Base-by-base conservation (phyloP, 208 protist species). In the Crithidia sp. region DNA sequence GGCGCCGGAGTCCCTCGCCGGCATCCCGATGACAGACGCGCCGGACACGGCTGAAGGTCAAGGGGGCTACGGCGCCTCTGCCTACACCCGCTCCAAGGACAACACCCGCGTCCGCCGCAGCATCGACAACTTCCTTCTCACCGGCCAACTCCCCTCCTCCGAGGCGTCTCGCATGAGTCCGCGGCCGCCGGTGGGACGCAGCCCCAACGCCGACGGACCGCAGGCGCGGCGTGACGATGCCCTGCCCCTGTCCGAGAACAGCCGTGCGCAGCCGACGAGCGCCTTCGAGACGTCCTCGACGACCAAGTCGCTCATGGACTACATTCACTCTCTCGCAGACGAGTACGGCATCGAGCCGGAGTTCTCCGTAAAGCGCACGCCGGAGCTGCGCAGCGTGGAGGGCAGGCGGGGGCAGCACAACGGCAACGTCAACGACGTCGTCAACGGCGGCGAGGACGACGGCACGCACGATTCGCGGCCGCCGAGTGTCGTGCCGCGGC, bases 121-220 rank as follows among this genome's bases (percentile, higher is more conserved):
- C 58, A 72, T 80, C 17, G 63, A 80, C 54, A 17, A 61, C 10
- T 80, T 80, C 41, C 62, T 80, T 7, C 54, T 70, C 8, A 69
- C 49, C 5, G 67, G 75, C 17, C 62, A 72, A 19, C 55, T 80
- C 10, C 43, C 67, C 53, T 52, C 39, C 40, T 59, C 67, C 4
- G 54, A 55, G 37, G 47, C 37, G 5, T 67, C 36, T 7, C 59
- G 64, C 64, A 59, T 56, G 49, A 57, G 19, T 10, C 62, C 62
- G 37, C 62, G 17, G 47, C 62, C 47, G 9, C 9, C 53, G 17
- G 44, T 44, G 28, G 44, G 60, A 10, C 60, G 36, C 49, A 67
- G 49, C 44, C 62, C 36, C 14, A 57, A 45, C 37, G 12, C 44
- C 4, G 62, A 57, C 7, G 19, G 28, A n/a, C 12, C 62, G 37